Evolutionary conservation across 1,284 basidiomycete species (phyloP).

Genomic region (Cryptococcus amylolentus): DNA sequence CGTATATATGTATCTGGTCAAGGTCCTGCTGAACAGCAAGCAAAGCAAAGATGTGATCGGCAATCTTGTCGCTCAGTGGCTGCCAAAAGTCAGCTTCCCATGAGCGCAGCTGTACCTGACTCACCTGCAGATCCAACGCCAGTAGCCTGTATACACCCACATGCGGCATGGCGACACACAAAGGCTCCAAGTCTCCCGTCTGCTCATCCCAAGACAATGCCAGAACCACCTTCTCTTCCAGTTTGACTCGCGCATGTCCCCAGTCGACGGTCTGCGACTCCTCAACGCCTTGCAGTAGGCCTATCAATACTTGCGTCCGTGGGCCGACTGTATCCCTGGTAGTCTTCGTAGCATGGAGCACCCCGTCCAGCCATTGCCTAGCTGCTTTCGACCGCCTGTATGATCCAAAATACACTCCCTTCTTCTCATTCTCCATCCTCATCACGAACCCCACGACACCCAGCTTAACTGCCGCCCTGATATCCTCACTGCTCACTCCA

Average conservation of each 20-base stretch:
- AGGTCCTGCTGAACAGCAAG: neutral
- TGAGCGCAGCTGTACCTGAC: neutral
- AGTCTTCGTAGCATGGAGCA: neutral
- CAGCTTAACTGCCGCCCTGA: conserved; percentile 16
- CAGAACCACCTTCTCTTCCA: conserved; percentile 32
- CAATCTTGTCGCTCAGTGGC: neutral
- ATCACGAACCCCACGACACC: conserved; percentile 11
- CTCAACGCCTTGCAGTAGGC: conserved; percentile 23
- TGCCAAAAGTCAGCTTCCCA: neutral
- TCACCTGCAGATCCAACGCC: conserved; percentile 24
- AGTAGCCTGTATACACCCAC: conserved; percentile 16
- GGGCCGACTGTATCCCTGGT: too few species aligned
- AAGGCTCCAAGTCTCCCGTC: conserved; percentile 7
- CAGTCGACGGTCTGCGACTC: conserved; percentile 24
- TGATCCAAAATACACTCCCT: conserved; percentile 12
- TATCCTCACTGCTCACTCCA: neutral
- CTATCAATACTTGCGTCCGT: conserved; percentile 4
- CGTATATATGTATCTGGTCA: too few species aligned
- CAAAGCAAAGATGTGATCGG: neutral
- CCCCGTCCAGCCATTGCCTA: conserved; percentile 8
- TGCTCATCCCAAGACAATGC: conserved; percentile 6
- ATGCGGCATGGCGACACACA: conserved; percentile 15
- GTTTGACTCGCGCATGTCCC: conserved; percentile 17
- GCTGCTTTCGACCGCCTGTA: neutral
- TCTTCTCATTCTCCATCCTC: conserved; percentile 6